Percentiles rank a stretch among this genome's conserved stretches.
phyloP scores from a whole-genome alignment of 2,329 filamentous ascomycete genomes.

The Aureobasidium leucospermi region DNA sequence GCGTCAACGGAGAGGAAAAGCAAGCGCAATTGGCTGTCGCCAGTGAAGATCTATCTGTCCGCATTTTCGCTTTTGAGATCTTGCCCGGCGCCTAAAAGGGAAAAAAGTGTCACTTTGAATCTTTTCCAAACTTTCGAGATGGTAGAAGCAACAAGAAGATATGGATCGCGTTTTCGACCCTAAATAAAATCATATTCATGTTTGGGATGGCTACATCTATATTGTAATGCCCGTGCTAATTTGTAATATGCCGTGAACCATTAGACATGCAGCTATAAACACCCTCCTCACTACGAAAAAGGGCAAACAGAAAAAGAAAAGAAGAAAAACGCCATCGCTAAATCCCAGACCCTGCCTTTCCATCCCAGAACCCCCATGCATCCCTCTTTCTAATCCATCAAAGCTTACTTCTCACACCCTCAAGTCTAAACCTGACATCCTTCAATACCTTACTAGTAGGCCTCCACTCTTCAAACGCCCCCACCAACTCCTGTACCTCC shows the following conservation, averaged over 20 bases:
- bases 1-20: neutral
- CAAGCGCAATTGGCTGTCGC: conserved; percentile 29
- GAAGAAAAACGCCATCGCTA: conserved; percentile 2
- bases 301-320: too few relatives aligned
- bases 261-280: too few relatives aligned
- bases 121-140: too few relatives aligned
- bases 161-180: too few relatives aligned
- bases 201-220: too few relatives aligned
- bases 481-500: conserved; percentile 73
- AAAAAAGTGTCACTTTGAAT: neutral
- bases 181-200: too few relatives aligned
- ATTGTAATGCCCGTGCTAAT: too few relatives aligned
- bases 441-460: conserved; percentile 84
- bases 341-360: neutral
- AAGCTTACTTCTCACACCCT: conserved; percentile 82
- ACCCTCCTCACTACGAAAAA: too few relatives aligned
- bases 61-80: conserved; percentile 20
- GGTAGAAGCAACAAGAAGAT: too few relatives aligned
- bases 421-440: conserved; percentile 90
- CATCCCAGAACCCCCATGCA: neutral
- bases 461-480: conserved; percentile 89
- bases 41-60: conserved; percentile 32
- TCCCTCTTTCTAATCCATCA: conserved; percentile 22
- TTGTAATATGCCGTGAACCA: too few relatives aligned
- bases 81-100: neutral